These are phyloP conservation scores for Eucalyptus shirleyi DNA, from an alignment of 345 rosid genomes.

Conservation along the genomic window DNA sequence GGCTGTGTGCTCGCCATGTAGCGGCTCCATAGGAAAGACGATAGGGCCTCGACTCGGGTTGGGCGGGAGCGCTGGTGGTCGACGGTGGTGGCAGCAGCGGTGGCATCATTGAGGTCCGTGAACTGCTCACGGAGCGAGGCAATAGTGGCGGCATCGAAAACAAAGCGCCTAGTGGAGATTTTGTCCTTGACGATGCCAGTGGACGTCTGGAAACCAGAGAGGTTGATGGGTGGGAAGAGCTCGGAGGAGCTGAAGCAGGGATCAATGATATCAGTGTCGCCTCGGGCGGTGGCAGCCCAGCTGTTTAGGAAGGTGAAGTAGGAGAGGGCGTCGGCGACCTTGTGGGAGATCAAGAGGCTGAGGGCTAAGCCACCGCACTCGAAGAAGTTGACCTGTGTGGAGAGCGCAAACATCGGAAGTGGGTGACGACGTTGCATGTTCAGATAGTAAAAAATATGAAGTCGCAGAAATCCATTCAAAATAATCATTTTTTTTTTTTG, in stretches of 20 bases:
- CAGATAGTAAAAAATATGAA: not conserved
- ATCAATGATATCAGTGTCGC: not conserved
- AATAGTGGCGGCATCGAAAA: slow-evolving; percentile 10
- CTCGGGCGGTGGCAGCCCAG: slow-evolving; percentile 5
- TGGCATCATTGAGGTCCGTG: not conserved
- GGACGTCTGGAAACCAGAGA: not conserved
- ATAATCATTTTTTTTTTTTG: too few relatives aligned
- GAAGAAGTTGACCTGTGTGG: slow-evolving; percentile 5
- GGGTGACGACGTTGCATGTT: not conserved
- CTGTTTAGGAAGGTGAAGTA: slow-evolving; percentile 1
- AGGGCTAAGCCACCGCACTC: slow-evolving; percentile 27
- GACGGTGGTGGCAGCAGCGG: rapidly evolving
- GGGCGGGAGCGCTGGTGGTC: not conserved
- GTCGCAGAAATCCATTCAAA: too few relatives aligned
- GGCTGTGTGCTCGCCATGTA: not conserved
- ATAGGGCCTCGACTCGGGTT: not conserved
- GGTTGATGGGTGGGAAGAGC: slow-evolving; percentile 22
- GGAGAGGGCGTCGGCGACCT: slow-evolving; percentile 20
- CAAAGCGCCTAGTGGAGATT: slow-evolving; percentile 20
- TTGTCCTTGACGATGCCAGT: slow-evolving; percentile 13
- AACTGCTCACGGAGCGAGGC: slow-evolving; percentile 9
- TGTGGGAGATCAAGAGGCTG: slow-evolving; percentile 14
- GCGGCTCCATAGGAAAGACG: not conserved
- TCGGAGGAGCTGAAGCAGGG: slow-evolving; percentile 18
- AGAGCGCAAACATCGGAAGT: not conserved